Percentiles rank a stretch among this genome's conserved stretches.
Evolutionary conservation across 208 protist genomes (phyloP).

Genomic region (Wallacemonas sp.): DNA sequence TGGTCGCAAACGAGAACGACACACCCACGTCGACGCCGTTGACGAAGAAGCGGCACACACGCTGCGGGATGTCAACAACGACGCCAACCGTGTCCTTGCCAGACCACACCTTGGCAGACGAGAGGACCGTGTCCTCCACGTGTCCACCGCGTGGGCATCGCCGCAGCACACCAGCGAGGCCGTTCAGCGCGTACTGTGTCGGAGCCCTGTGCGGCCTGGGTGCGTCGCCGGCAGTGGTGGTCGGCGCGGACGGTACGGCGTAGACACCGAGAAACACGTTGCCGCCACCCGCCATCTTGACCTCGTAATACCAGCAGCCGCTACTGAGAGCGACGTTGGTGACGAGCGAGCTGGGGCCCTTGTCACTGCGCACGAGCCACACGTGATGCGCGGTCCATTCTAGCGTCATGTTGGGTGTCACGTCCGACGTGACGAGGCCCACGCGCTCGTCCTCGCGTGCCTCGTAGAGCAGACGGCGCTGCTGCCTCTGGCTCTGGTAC

Average conservation of each 20-base stretch:
- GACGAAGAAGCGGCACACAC: slow-evolving; percentile 66
- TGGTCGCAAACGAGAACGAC: slow-evolving; percentile 49
- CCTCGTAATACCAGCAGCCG: slow-evolving; percentile 91
- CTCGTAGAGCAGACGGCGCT: slow-evolving; percentile 71
- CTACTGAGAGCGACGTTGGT: slow-evolving; percentile 54
- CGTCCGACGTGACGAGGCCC: slow-evolving; percentile 53
- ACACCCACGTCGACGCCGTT: slow-evolving; percentile 58
- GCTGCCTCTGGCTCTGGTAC: slow-evolving; percentile 60
- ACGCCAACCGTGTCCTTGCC: slow-evolving; percentile 82
- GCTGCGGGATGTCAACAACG: slow-evolving; percentile 62
- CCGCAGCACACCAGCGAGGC: slow-evolving; percentile 52
- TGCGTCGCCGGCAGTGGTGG: slow-evolving; percentile 10
- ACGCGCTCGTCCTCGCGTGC: slow-evolving; percentile 62
- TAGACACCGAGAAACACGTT: slow-evolving; percentile 80
- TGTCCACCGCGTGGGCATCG: neutral
- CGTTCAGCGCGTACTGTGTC: slow-evolving; percentile 75
- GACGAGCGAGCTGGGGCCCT: slow-evolving; percentile 42
- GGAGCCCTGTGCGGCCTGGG: neutral
- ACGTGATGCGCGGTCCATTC: slow-evolving; percentile 74
- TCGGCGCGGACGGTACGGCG: slow-evolving; percentile 31
- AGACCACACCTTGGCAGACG: slow-evolving; percentile 45
- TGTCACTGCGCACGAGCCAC: slow-evolving; percentile 59
- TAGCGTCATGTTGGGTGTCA: slow-evolving; percentile 62
- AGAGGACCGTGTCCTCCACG: slow-evolving; percentile 3
- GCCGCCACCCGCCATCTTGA: slow-evolving; percentile 60